These are phyloP conservation scores for Globisporangium sylvaticum DNA, from an alignment of 352 stramenopile species.

Conservation along the genomic window DNA sequence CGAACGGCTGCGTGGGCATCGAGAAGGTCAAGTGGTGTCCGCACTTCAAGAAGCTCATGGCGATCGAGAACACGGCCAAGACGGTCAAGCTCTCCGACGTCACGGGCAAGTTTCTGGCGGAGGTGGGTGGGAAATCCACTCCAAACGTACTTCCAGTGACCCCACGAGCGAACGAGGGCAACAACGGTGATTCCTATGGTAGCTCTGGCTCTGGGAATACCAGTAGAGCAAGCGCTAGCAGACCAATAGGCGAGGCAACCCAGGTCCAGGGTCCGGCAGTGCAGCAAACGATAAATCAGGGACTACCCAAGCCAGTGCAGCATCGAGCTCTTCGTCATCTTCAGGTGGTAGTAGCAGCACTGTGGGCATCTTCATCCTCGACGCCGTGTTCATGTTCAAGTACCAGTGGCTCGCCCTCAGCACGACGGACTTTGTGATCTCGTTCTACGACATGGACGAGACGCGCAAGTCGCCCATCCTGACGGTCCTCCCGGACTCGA, in stretches of 20 bases:
- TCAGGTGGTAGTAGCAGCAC: neutral
- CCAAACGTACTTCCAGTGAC: constrained; percentile 7
- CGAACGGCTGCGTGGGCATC: constrained; percentile 42
- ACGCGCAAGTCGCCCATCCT: constrained; percentile 25
- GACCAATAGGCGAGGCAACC: neutral
- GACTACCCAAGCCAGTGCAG: neutral
- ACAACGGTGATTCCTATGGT: neutral
- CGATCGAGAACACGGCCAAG: constrained; percentile 59
- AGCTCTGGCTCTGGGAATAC: neutral
- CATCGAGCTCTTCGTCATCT: neutral
- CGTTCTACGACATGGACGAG: constrained; percentile 80
- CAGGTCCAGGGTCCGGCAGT: neutral
- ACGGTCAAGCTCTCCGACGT: constrained; percentile 68
- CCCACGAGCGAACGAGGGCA: constrained; percentile 14
- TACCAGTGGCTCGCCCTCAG: constrained; percentile 63
- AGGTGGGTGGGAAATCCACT: constrained; percentile 32
- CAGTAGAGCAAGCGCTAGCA: neutral
- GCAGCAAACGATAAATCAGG: neutral
- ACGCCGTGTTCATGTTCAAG: constrained; percentile 59
- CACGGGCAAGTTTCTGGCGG: constrained; percentile 45
- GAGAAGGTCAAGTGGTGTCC: constrained; percentile 75
- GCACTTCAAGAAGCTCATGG: constrained; percentile 53
- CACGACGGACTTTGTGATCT: constrained; percentile 75
- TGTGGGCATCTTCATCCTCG: constrained; percentile 52
- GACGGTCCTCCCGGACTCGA: constrained; percentile 12